phyloP scores from a whole-genome alignment of 2,329 filamentous ascomycete species.

The Beauveria sp. region DNA sequence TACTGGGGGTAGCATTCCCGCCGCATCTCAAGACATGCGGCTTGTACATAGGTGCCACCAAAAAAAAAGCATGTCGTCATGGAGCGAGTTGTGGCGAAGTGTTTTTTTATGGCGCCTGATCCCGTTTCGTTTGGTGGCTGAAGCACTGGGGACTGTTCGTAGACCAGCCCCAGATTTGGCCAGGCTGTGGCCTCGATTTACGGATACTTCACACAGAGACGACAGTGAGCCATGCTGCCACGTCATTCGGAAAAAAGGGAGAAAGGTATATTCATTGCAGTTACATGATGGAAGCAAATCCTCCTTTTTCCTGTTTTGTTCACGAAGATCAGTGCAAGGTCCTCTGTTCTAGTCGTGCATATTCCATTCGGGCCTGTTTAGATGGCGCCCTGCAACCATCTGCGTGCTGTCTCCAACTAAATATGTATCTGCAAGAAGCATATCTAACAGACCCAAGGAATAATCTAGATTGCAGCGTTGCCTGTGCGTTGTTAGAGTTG shows the following conservation, averaged over 20 bases:
- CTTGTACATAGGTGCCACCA: too few species aligned
- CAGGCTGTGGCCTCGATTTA: not conserved
- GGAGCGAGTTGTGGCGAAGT: not conserved
- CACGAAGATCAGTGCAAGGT: too few species aligned
- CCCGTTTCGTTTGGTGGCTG: slow-evolving; percentile 2
- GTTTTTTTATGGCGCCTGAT: not conserved
- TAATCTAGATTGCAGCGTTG: not conserved
- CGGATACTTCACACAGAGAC: too few species aligned
- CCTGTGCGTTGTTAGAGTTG: not conserved
- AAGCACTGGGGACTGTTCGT: not conserved
- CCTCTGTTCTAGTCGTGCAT: too few species aligned
- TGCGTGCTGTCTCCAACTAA: too few species aligned
- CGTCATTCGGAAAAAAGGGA: too few species aligned
- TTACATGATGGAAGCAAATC: too few species aligned
- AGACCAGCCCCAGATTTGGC: not conserved
- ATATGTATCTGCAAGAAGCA: too few species aligned
- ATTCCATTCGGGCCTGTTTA: not conserved
- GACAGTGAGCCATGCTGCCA: not conserved
- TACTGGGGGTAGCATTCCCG: not conserved
- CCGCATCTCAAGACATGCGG: too few species aligned
- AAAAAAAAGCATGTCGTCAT: not conserved
- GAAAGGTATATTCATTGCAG: too few species aligned
- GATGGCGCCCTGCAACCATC: not conserved
- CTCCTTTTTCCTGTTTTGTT: too few species aligned
- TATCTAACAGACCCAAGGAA: too few species aligned